Evolutionary conservation across 179 eudicot genomes (phyloP), one percentile per base, ranked within the genome.

Genomic region (Dionaea muscipula): DNA sequence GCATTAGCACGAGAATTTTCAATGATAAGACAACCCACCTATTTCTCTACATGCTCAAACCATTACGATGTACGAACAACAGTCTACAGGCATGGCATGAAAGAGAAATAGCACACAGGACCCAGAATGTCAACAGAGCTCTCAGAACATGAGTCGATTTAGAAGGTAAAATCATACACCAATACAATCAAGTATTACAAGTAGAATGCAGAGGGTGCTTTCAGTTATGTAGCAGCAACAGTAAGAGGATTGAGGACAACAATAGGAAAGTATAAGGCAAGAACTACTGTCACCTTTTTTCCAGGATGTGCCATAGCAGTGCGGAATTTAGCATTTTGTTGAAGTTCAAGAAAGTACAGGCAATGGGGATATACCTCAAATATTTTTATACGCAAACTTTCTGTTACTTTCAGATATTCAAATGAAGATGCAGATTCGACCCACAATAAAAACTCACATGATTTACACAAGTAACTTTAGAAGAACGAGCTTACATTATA

Each of bases 261-360:
- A 53, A 63, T 19, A 37, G 52, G 44, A 31, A 31, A 31, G 35
- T 6, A 31, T 31, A 31, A 31, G 10, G 8, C 5, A 11, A 31
- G 35, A 31, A 31, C 10, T 6, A 62, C 40, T 26, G 28, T 25
- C 58, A 90, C 97, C 94, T 90, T 90, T 80, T 66, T 90, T 38
- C 71, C 87, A 41, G 97, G 97, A 82, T 86, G 87, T 38, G 95
- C 97, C 95, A 90, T 83, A 51, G 95, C 86, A 63, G 59, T 77
- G 37, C 97, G 80, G 59, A 86, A 90, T 58, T 67, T 81, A 7
- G 89, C 67, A 69, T 86, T 86, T 63, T 90, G 95, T 53, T 81
- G 80, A 63, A 81, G 94, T 72, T 90, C 90, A 19, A 86, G 95
- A 65, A 90, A 90, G 74, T 54, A 83, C 35, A 90, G 80, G 66